Conservation (phyloP, 2,329 filamentous ascomycete genomes). For the Periconia digitata region DNA sequence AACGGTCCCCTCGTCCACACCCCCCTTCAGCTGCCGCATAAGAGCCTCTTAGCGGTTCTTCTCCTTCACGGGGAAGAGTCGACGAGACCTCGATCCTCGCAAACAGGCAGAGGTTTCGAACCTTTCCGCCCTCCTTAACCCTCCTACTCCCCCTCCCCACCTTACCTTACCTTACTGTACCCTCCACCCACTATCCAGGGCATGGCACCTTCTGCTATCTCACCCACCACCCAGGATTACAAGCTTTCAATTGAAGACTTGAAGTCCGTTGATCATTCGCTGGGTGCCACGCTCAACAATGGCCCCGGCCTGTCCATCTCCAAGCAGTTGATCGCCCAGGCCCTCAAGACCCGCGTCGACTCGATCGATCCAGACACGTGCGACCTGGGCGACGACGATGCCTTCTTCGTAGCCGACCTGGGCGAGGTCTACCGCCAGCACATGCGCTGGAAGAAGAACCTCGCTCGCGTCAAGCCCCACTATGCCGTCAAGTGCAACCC, state of each 20-base stretch:
- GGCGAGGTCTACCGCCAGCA: slow-evolving; percentile 99
- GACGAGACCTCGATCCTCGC: slow-evolving; percentile 83
- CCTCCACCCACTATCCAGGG: slow-evolving; percentile 48
- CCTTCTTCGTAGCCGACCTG: slow-evolving; percentile 97
- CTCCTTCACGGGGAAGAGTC: slow-evolving; percentile 99
- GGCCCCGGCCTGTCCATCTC: slow-evolving; percentile 51
- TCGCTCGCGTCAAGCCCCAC: slow-evolving; percentile 91
- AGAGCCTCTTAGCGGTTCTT: slow-evolving; percentile 97
- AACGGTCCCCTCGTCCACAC: slow-evolving; percentile 57
- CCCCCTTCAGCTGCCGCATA: slow-evolving; percentile 98
- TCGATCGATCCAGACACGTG: slow-evolving; percentile 84
- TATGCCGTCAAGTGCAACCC: slow-evolving; percentile 99
- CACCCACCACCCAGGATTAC: slow-evolving; percentile 47
- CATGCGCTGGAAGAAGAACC: slow-evolving; percentile 93
- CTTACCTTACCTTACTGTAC: neutral
- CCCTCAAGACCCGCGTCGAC: slow-evolving; percentile 82
- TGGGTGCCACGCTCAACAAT: slow-evolving; percentile 46
- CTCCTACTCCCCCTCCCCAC: slow-evolving; percentile 29
- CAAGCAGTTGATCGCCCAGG: slow-evolving; percentile 82
- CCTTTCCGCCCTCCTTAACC: slow-evolving; percentile 96
- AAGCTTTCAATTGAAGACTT: slow-evolving; percentile 43
- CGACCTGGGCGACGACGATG: slow-evolving; percentile 90
- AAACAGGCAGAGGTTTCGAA: slow-evolving; percentile 85
- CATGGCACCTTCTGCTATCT: slow-evolving; percentile 72
- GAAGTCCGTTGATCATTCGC: slow-evolving; percentile 28